Evolutionary conservation across 2,329 filamentous ascomycete species (phyloP).

Genomic region (Trichoderma atrobrunneum): DNA sequence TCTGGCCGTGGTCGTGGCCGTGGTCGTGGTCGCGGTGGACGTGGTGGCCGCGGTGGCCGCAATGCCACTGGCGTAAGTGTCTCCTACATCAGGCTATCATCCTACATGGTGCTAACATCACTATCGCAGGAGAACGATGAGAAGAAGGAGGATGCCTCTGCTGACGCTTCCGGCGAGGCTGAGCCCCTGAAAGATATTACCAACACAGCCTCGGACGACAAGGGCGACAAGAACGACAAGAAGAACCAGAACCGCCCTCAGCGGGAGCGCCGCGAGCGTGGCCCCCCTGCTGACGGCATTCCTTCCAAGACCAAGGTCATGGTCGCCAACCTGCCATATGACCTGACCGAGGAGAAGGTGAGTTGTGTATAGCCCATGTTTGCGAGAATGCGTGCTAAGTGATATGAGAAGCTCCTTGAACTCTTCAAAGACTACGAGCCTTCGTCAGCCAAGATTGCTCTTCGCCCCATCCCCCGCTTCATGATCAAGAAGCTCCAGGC

Average conservation of each 20-base stretch:
- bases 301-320: constrained; percentile 99
- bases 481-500: constrained; percentile 99
- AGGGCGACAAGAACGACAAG: constrained; percentile 29
- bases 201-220: constrained; percentile 54
- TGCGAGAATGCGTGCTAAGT: not conserved
- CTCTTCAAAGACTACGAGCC: constrained; percentile 92
- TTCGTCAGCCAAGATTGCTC: constrained; percentile 94
- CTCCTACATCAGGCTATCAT: not conserved
- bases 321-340: constrained; percentile 98
- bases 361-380: constrained; percentile 26
- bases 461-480: constrained; percentile 96
- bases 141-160: constrained; percentile 44
- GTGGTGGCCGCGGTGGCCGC: constrained; percentile 58
- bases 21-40: constrained; percentile 66
- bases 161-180: constrained; percentile 45
- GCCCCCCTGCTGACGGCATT: constrained; percentile 93
- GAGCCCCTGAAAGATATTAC: constrained; percentile 61
- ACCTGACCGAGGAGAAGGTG: constrained; percentile 96
- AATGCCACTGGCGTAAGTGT: constrained; percentile 43
- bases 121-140: constrained; percentile 38
- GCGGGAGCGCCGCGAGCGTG: constrained; percentile 73
- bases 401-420: constrained; percentile 77
- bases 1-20: constrained; percentile 70
- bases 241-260: constrained; percentile 51
- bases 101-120: not conserved